A percentile compares a stretch with the other conserved stretches of the same genome.
Conservation (phyloP, 257 asterid genomes). For the Buddleja alternifolia region DNA sequence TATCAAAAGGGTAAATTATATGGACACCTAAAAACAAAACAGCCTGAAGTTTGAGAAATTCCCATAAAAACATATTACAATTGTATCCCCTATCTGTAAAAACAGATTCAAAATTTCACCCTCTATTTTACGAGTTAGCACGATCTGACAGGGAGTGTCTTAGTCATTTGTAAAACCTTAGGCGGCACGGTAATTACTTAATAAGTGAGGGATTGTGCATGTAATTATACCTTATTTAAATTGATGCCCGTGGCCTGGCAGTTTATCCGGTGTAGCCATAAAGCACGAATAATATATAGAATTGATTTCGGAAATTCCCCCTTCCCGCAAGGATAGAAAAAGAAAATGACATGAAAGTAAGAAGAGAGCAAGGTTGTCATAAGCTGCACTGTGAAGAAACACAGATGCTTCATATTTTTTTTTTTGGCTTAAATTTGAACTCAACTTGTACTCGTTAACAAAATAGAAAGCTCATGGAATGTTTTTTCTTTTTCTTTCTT, state of each 20-base stretch:
- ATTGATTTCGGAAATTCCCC: background rate
- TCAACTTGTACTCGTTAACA: background rate
- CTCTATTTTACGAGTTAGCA: no score
- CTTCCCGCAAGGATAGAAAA: background rate
- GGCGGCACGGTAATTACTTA: no score
- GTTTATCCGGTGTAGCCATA: background rate
- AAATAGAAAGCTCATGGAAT: background rate
- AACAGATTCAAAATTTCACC: no score
- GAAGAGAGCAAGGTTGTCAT: background rate
- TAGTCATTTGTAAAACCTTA: no score
- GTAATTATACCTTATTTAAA: no score
- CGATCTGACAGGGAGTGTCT: no score
- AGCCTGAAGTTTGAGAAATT: no score
- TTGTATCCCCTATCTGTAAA: no score
- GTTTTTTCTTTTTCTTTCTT: background rate
- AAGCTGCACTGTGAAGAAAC: background rate
- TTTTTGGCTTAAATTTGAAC: background rate
- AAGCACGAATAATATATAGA: background rate
- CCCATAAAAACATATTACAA: no score
- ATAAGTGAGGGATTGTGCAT: no score
- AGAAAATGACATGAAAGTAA: background rate
- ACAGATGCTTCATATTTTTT: background rate
- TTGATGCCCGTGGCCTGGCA: background rate
- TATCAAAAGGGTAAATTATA: no score
- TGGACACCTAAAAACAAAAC: no score